Base-by-base conservation (phyloP, 176 grass and related monocot species). In the Miscanthus lutarioriparius region DNA sequence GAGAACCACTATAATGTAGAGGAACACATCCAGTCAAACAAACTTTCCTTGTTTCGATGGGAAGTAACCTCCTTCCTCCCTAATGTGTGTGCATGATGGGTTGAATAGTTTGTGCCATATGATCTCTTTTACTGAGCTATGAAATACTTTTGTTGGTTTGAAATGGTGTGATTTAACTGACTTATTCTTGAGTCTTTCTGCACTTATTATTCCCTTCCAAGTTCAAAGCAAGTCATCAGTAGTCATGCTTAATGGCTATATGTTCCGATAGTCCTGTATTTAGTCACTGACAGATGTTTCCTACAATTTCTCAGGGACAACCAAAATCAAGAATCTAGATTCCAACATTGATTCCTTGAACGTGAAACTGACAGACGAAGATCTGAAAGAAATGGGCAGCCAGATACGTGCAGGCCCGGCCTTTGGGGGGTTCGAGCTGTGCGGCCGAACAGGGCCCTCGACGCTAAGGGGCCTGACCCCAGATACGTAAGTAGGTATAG, bases 321-420 rank as follows among this genome's bases (percentile, higher is more conserved):
- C 93, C 28, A 95, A 92, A 77, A 92, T 92, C 45, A 95, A 90
- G 65, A 95, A 95, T 84, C 82, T 92, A 40, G 90, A 95, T 86
- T 76, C 86, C 69, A 95, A 92, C 83, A 95, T 95, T 86, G 90
- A 82, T 28, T 84, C 93, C 8, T 83, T 92, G 27, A 90, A 90
- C 66, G 37, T 92, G 47, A 95, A 84, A 33, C 85, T 95, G 25
- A 86, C 85, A 12, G 67, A 95, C 30, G 88, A 92, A 20, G 90
- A 95, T 40, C 64, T 90, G 70, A 89, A 95, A 81, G 85, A 95
- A 85, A 86, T 97, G 4, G 53, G 53, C 6, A 72, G 86, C 48
- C 75, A 71, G 83, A 82, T 97, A 39, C 83, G 67, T 0, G 86
- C n/a, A n/a, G n/a, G n/a, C n/a, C n/a, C n/a, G n/a, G n/a, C n/a